A percentile compares a stretch with the other conserved stretches of the same genome.
Conservation (phyloP, 2,329 filamentous ascomycete genomes). For the Trichoderma breve region DNA sequence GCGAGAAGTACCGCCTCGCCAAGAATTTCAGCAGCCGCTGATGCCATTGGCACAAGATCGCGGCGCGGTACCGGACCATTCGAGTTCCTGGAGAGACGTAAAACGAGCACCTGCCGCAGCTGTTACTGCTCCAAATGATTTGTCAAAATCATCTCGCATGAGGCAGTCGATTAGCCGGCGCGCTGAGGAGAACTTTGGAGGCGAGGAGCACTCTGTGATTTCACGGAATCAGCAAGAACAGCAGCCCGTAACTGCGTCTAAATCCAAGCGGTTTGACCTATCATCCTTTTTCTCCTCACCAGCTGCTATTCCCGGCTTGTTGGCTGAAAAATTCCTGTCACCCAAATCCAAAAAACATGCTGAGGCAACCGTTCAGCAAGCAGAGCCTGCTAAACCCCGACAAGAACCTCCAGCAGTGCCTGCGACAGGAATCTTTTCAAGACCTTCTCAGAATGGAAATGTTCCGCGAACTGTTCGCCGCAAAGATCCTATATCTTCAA, state of each 20-base stretch:
- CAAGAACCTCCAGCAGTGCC: conserved; percentile 27
- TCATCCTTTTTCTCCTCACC: conserved; percentile 60
- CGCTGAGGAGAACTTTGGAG: conserved; percentile 24
- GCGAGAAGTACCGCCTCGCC: conserved; percentile 40
- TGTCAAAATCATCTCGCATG: conserved; percentile 20
- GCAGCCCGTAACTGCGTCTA: conserved; percentile 27
- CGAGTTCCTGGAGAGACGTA: conserved; percentile 33
- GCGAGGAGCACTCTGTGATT: conserved; percentile 48
- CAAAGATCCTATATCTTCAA: conserved; percentile 37
- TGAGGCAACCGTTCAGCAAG: conserved; percentile 19
- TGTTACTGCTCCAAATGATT: conserved; percentile 10
- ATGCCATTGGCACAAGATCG: conserved; percentile 25
- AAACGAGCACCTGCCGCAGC: conserved; percentile 1
- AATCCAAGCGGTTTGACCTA: conserved; percentile 45
- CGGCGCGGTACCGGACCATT: conserved; percentile 38
- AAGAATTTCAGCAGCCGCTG: conserved; percentile 30
- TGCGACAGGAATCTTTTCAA: conserved; percentile 43
- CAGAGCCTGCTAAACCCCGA: background rate
- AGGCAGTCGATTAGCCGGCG: conserved; percentile 14
- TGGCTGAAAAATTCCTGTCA: conserved; percentile 34
- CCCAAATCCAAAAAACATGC: conserved; percentile 25
- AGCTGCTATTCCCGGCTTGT: conserved; percentile 38
- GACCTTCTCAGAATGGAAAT: conserved; percentile 33
- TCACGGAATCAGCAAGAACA: conserved; percentile 29
- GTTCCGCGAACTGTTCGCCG: conserved; percentile 33